Base-by-base conservation (phyloP, 495 filamentous ascomycete species). In the Podospora pseudopauciseta region DNA sequence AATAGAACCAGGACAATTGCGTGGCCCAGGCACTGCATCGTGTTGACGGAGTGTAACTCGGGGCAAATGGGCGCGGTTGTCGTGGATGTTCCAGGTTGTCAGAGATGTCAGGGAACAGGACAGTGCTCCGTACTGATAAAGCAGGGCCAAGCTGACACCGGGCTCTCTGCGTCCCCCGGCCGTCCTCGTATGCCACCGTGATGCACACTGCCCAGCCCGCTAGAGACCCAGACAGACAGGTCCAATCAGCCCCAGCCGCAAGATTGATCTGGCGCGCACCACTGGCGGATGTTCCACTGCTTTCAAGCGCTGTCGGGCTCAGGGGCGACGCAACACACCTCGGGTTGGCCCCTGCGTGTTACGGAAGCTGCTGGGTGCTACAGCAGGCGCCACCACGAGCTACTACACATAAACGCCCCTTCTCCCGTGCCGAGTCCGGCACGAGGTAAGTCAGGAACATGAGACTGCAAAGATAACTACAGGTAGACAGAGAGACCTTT, bases 41-140 rank as follows among this genome's bases (percentile, higher is more conserved):
- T 69, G 61, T 19, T 34, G 30, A 20, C 20, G 32, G 57, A 11
- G 30, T 63, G 4, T 58, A 6, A 39, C 19, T 53, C 57, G 5
- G 27, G 63, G 39, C 39, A 13, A 13, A 56, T 34, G 3, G 61
- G 6, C 27, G 61, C 7, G 11, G 59, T 28, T 30, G 59, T 61
- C 26, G 26, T 18, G 26, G 59, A n/a, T 61, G 56, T 58, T 58
- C 23, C 26, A 32, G 61, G 61, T 26, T 58, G n/a, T 58, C 18
- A 19, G 55, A 19, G n/a, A 58, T 58, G 55, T 58, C 23, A 58
- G 55, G 55, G 55, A 58, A 26, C n/a, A 26, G 18, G 55, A 58
- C 55, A 58, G 55, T 58, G 55, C 55, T 58, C 11, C 49, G n/a
- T 61, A 59, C 53, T 64, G 61, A 68, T 68, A 68, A 68, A 58